Conservation (phyloP, 2,329 filamentous ascomycete species). For the Falciphora oryzae region DNA sequence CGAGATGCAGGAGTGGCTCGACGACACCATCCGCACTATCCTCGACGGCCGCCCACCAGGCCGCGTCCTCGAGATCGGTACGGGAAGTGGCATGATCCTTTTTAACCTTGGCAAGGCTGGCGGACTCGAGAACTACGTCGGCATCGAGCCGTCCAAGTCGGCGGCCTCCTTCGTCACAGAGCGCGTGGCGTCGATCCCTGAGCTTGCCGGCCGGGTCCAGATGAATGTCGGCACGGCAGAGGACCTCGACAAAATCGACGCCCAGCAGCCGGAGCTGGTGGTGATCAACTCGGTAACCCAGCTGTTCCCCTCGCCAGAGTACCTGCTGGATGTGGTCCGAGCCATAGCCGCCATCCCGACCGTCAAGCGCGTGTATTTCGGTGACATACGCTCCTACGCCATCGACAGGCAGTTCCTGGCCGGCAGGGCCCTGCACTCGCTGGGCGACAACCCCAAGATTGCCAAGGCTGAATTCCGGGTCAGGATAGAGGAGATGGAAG, state of each 20-base stretch:
- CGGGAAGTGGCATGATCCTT: neutral
- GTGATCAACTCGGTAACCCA: neutral
- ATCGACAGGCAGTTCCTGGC: neutral
- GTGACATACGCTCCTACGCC: neutral
- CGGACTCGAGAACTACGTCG: neutral
- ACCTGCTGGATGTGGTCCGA: neutral
- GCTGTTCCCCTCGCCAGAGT: neutral
- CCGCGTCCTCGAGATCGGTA: neutral
- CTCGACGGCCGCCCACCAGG: neutral
- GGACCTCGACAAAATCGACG: neutral
- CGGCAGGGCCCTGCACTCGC: neutral
- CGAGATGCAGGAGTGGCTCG: slow-evolving; percentile 3
- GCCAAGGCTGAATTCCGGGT: neutral
- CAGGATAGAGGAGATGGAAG: neutral
- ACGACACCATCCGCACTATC: neutral
- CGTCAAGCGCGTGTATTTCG: neutral
- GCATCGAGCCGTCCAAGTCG: neutral
- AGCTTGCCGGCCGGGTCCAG: neutral
- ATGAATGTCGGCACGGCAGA: slow-evolving; percentile 2
- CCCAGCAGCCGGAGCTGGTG: neutral
- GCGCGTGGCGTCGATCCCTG: neutral
- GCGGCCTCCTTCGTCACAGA: neutral
- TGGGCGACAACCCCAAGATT: neutral
- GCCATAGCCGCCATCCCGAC: neutral
- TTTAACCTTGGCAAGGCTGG: neutral